These are phyloP conservation scores for Intubia oerlemansii DNA, from an alignment of 2,329 filamentous ascomycete genomes.

Conservation along the genomic window DNA sequence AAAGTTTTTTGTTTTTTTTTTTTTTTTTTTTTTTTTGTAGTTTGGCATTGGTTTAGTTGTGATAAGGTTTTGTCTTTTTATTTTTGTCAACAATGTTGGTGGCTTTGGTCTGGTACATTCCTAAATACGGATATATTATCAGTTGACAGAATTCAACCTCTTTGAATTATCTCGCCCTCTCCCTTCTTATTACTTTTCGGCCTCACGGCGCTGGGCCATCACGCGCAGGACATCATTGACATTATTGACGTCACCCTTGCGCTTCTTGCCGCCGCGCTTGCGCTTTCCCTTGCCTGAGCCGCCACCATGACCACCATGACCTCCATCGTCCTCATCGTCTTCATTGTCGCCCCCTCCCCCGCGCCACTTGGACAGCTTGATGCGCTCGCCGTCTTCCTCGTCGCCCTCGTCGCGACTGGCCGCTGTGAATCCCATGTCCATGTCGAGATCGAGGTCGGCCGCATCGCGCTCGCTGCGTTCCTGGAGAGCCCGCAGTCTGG, in stretches of 20 bases:
- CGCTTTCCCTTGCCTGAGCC: conserved; percentile 35
- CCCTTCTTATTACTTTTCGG: no score
- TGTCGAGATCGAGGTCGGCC: conserved; percentile 85
- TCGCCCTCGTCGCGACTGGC: conserved; percentile 83
- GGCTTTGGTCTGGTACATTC: no score
- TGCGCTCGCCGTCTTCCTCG: conserved; percentile 38
- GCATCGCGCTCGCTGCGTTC: conserved; percentile 57
- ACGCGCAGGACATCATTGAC: conserved; percentile 62
- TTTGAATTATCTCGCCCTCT: no score
- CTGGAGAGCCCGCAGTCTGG: conserved; percentile 54
- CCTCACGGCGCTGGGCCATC: no score
- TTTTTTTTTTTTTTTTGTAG: no score
- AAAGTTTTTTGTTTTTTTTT: no score
- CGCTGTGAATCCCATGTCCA: no score
- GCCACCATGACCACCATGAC: conserved; percentile 19
- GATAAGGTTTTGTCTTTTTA: no score
- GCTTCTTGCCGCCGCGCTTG: conserved; percentile 53
- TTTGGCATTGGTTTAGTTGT: no score
- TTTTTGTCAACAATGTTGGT: no score
- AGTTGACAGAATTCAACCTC: no score
- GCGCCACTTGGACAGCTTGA: conserved; percentile 46
- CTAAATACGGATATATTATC: no score
- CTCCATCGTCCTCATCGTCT: conserved; percentile 24
- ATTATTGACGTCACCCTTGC: conserved; percentile 59
- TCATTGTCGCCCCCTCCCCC: conserved; percentile 23